These are phyloP conservation scores for Globisporangium nagaii DNA, from an alignment of 352 stramenopile genomes.

Conservation along the genomic window DNA sequence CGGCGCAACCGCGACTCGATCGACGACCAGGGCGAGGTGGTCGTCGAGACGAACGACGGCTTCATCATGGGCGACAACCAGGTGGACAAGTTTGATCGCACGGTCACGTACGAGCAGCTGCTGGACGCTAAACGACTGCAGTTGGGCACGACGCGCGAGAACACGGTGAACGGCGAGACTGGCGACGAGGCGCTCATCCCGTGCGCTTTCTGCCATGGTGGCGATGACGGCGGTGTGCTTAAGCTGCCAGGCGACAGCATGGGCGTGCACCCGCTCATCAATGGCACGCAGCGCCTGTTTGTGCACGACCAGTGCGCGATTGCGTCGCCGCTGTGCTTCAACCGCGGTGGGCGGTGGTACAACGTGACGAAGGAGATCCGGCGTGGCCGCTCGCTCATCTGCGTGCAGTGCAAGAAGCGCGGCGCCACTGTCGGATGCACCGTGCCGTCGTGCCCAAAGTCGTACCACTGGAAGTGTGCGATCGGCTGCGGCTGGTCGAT, in stretches of 20 bases:
- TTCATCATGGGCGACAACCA: constrained; percentile 82
- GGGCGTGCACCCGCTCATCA: constrained; percentile 66
- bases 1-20: constrained; percentile 7
- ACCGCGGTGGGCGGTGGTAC: constrained; percentile 72
- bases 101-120: constrained; percentile 58
- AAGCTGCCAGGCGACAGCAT: constrained; percentile 76
- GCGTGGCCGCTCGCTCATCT: constrained; percentile 58
- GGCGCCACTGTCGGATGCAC: constrained; percentile 79
- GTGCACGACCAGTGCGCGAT: constrained; percentile 86
- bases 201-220: constrained; percentile 75
- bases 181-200: constrained; percentile 47
- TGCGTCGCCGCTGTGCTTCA: constrained; percentile 78
- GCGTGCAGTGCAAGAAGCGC: constrained; percentile 60
- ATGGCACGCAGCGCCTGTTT: constrained; percentile 64
- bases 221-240: constrained; percentile 62
- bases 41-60: constrained; percentile 79
- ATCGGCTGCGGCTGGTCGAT: constrained; percentile 62
- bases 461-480: constrained; percentile 83
- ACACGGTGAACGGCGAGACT: constrained; percentile 19
- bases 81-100: constrained; percentile 71
- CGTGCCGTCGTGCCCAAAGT: constrained; percentile 49
- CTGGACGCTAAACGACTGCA: constrained; percentile 48
- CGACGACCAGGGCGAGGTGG: constrained; percentile 34
- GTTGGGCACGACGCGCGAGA: constrained; percentile 15
- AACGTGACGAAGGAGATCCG: constrained; percentile 83